Conservation (phyloP, 495 filamentous ascomycete species). For the Penicillium samsonianum region DNA sequence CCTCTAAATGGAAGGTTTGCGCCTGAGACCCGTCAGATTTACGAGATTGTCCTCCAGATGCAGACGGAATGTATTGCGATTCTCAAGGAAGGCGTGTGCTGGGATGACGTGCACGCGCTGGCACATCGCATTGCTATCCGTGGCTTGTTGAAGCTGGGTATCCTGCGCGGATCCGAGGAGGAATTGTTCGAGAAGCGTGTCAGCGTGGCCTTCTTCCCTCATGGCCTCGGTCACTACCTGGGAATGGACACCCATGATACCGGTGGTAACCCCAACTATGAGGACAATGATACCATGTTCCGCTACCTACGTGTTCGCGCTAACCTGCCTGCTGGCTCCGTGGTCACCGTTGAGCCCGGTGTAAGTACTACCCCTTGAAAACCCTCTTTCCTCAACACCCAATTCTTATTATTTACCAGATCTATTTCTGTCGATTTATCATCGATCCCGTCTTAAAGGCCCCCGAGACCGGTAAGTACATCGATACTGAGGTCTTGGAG, state of each 20-base stretch:
- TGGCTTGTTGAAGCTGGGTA: conserved; percentile 73
- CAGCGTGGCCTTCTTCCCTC: conserved; percentile 87
- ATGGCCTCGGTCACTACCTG: conserved; percentile 88
- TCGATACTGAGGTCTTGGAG: conserved; percentile 71
- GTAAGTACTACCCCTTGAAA: conserved; percentile 48
- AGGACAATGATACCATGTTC: conserved; percentile 82
- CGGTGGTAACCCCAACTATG: conserved; percentile 83
- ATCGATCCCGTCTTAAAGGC: conserved; percentile 79
- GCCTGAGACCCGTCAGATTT: conserved; percentile 71
- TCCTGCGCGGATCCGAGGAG: conserved; percentile 65
- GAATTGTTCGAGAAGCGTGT: conserved; percentile 74
- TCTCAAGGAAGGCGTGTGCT: conserved; percentile 73
- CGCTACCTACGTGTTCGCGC: conserved; percentile 82
- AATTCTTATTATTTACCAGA: conserved; percentile 40
- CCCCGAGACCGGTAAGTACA: conserved; percentile 66
- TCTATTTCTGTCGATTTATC: conserved; percentile 94
- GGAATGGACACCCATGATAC: conserved; percentile 96
- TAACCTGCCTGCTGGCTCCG: conserved; percentile 68
- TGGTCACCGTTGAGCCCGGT: conserved; percentile 90
- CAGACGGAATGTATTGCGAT: conserved; percentile 72
- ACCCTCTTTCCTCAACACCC: not conserved
- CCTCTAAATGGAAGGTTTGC: conserved; percentile 78
- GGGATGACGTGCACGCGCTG: conserved; percentile 79
- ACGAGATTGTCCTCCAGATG: conserved; percentile 86
- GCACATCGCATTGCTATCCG: conserved; percentile 83